Evolutionary conservation across 2,329 filamentous ascomycete genomes (phyloP).

Genomic region (Hortaea werneckii): DNA sequence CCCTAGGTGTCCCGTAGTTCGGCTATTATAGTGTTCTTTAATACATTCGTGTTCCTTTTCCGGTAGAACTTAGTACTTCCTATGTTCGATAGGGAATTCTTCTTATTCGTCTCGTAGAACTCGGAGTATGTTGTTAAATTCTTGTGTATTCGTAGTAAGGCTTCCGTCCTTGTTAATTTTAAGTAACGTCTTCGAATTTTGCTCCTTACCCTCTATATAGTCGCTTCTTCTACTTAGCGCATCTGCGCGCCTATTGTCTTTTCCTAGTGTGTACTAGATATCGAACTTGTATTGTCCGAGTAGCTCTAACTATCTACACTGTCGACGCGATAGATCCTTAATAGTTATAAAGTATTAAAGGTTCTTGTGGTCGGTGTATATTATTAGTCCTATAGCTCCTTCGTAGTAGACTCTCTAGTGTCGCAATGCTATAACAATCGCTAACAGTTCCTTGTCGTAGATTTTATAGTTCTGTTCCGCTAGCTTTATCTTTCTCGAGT

Average conservation of each 20-base stretch:
- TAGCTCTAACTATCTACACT: not conserved
- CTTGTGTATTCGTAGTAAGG: constrained; percentile 1
- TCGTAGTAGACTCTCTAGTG: constrained; percentile 3
- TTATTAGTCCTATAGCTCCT: not conserved
- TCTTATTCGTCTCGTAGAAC: constrained; percentile 3
- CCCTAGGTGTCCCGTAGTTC: constrained; percentile 5
- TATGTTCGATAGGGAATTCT: constrained; percentile 4
- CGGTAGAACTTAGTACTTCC: constrained; percentile 6
- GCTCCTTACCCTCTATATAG: constrained; percentile 1
- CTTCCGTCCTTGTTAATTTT: not conserved
- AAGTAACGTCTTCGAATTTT: not conserved
- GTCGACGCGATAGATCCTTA: constrained; percentile 17
- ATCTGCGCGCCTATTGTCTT: not conserved
- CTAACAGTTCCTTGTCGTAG: constrained; percentile 28
- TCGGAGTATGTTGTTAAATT: not conserved
- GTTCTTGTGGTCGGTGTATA: constrained; percentile 22
- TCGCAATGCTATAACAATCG: constrained; percentile 21
- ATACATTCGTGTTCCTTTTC: constrained; percentile 7
- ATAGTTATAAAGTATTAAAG: constrained; percentile 21
- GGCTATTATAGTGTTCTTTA: constrained; percentile 7
- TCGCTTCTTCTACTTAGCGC: not conserved
- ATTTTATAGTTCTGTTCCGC: constrained; percentile 26
- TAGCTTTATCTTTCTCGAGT: constrained; percentile 15
- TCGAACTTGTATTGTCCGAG: constrained; percentile 1
- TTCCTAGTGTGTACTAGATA: constrained; percentile 1